phyloP scores from a whole-genome alignment of 2,329 filamentous ascomycete genomes.

The Pseudogymnoascus destructans region DNA sequence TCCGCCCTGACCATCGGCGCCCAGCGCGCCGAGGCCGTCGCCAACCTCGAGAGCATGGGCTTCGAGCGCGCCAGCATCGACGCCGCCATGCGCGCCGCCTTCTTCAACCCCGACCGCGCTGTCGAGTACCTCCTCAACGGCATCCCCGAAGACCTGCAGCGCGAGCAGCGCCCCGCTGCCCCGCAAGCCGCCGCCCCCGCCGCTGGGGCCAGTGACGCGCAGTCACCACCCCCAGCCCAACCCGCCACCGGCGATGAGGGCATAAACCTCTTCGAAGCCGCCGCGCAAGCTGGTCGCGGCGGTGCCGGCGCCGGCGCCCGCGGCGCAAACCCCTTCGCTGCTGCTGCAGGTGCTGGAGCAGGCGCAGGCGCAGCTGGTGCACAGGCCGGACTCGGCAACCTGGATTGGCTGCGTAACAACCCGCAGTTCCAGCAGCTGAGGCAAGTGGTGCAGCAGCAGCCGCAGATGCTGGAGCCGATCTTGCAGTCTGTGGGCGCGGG shows the following conservation, averaged over 20 bases:
- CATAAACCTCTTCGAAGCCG: conserved; percentile 86
- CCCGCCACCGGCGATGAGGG: conserved; percentile 48
- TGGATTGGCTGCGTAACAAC: conserved; percentile 91
- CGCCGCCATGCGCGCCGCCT: conserved; percentile 87
- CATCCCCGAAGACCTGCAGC: conserved; percentile 73
- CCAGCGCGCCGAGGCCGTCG: conserved; percentile 68
- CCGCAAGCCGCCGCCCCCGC: conserved; percentile 32
- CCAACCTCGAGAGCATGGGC: conserved; percentile 95
- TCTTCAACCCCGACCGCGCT: conserved; percentile 91
- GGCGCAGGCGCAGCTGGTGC: conserved; percentile 32
- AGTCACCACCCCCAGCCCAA: conserved; percentile 31
- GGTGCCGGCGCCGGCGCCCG: conserved; percentile 28
- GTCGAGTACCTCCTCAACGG: conserved; percentile 97
- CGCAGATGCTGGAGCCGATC: conserved; percentile 96
- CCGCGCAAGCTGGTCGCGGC: conserved; percentile 55
- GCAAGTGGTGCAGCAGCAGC: conserved; percentile 93
- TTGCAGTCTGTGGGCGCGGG: conserved; percentile 89
- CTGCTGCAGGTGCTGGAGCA: conserved; percentile 37
- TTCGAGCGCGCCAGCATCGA: conserved; percentile 83
- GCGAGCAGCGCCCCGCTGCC: conserved; percentile 46
- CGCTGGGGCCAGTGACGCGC: conserved; percentile 32
- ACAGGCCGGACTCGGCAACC: conserved; percentile 52
- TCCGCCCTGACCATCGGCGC: conserved; percentile 78
- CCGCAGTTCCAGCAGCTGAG: conserved; percentile 96
- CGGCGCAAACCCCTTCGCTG: conserved; percentile 25